A percentile compares a stretch with the other conserved stretches of the same genome.
Conservation (phyloP, 2,329 filamentous ascomycete species). For the Elsinoe batatas region DNA sequence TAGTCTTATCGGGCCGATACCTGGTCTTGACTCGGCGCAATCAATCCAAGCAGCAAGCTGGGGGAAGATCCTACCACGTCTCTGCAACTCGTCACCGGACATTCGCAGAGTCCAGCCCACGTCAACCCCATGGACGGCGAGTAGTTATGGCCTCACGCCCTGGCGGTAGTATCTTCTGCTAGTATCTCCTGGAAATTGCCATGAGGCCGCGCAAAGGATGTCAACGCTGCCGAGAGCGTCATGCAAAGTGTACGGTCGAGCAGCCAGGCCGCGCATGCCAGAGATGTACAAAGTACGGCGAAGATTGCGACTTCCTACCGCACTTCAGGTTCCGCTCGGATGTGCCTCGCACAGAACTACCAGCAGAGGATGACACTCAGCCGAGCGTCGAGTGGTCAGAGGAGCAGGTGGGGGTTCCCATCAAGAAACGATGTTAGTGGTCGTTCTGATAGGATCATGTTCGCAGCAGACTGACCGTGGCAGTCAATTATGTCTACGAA, state of each 20-base stretch:
- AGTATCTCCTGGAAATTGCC: neutral
- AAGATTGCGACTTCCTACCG: constrained; percentile 18
- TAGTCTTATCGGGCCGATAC: too few relatives aligned
- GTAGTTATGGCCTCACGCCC: too few relatives aligned
- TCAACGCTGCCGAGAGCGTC: constrained; percentile 18
- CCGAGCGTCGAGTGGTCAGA: neutral
- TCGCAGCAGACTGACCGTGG: neutral
- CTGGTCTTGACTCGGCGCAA: too few relatives aligned
- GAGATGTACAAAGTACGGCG: constrained; percentile 17
- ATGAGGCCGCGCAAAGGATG: constrained; percentile 21
- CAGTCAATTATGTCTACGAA: constrained; percentile 7
- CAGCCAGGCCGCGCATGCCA: constrained; percentile 16
- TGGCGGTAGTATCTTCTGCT: too few relatives aligned
- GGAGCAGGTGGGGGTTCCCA: constrained; percentile 2
- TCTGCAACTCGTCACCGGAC: too few relatives aligned
- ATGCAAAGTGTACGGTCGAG: constrained; percentile 20
- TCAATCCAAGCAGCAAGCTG: too few relatives aligned
- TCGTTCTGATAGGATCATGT: too few relatives aligned
- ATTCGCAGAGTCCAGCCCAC: too few relatives aligned
- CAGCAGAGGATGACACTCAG: constrained; percentile 6
- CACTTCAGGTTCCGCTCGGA: constrained; percentile 17
- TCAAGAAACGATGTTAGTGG: neutral
- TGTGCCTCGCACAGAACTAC: constrained; percentile 1
- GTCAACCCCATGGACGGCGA: too few relatives aligned
- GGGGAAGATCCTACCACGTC: too few relatives aligned